Conservation (phyloP, 371 early-diverging fungal genomes). For the Mortierella sp. region DNA sequence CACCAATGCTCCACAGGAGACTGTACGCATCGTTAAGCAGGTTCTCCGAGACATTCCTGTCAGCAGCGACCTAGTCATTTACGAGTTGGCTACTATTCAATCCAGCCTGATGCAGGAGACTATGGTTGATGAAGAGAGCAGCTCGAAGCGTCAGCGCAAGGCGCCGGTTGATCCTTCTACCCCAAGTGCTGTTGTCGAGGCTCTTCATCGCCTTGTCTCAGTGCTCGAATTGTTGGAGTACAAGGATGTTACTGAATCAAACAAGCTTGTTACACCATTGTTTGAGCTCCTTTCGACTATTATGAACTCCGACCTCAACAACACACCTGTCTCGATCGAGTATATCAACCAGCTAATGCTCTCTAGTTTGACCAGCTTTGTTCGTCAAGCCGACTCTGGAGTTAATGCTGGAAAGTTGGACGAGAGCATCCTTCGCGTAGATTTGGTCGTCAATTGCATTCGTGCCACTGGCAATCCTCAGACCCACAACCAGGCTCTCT, state of each 20-base stretch:
- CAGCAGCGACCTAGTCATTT: conserved; percentile 62
- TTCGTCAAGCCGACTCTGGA: conserved; percentile 59
- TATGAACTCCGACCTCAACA: conserved; percentile 68
- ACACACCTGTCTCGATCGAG: conserved; percentile 78
- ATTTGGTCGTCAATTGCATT: conserved; percentile 91
- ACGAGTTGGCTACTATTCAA: conserved; percentile 59
- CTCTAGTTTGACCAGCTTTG: conserved; percentile 75
- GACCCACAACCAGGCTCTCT: conserved; percentile 91
- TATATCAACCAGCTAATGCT: conserved; percentile 92
- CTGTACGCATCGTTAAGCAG: conserved; percentile 69
- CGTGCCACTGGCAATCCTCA: conserved; percentile 94
- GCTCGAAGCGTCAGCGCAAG: conserved; percentile 52
- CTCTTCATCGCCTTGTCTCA: conserved; percentile 71
- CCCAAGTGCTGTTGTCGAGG: conserved; percentile 51
- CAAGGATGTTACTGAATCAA: conserved; percentile 60
- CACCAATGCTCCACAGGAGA: conserved; percentile 71
- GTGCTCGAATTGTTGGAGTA: conserved; percentile 80
- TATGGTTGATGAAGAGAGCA: conserved; percentile 26
- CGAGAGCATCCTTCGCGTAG: conserved; percentile 72
- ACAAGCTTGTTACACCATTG: conserved; percentile 73
- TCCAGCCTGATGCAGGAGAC: conserved; percentile 45
- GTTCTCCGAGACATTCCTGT: conserved; percentile 68
- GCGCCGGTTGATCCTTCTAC: conserved; percentile 17
- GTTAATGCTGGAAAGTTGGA: conserved; percentile 58
- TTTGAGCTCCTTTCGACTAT: conserved; percentile 83